Conservation (phyloP, 106 monocot species). For the Alisma plantagoaquatica region DNA sequence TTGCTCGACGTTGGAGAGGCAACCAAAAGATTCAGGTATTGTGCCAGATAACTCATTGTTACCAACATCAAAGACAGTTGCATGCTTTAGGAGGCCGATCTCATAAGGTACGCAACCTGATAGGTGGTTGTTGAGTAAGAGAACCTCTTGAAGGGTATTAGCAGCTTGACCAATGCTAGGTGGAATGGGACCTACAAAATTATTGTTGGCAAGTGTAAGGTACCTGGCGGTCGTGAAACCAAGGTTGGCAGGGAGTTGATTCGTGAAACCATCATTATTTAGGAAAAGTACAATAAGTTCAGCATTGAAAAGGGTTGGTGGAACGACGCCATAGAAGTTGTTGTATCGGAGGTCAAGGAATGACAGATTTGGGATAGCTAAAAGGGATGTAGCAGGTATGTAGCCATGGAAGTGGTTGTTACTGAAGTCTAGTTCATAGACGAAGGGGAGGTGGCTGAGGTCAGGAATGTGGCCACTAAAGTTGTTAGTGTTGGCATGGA, state of each 20-base stretch:
- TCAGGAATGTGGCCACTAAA: constrained; percentile 41
- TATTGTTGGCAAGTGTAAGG: too few relatives aligned
- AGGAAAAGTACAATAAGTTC: constrained; percentile 40
- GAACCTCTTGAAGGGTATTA: constrained; percentile 21
- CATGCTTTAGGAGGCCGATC: constrained; percentile 25
- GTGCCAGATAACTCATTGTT: constrained; percentile 30
- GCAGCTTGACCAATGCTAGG: constrained; percentile 13
- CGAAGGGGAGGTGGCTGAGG: constrained; percentile 24
- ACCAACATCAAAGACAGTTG: constrained; percentile 39
- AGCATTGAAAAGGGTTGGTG: constrained; percentile 4
- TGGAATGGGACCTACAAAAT: constrained; percentile 35
- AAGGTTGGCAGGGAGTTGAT: constrained; percentile 16
- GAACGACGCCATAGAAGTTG: constrained; percentile 34
- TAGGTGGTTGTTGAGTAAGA: constrained; percentile 44
- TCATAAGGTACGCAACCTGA: constrained; percentile 40
- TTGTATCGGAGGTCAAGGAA: too few relatives aligned
- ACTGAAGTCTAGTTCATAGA: constrained; percentile 69
- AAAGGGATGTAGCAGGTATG: neutral
- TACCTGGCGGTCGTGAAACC: constrained; percentile 15
- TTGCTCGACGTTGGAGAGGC: too few relatives aligned
- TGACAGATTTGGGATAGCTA: neutral
- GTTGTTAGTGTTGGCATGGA: too few relatives aligned
- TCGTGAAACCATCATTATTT: constrained; percentile 40
- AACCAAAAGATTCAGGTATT: constrained; percentile 36
- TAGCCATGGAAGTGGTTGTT: constrained; percentile 39